phyloP scores from a whole-genome alignment of 1,284 basidiomycete genomes.

The Exsudoporus floridanus region DNA sequence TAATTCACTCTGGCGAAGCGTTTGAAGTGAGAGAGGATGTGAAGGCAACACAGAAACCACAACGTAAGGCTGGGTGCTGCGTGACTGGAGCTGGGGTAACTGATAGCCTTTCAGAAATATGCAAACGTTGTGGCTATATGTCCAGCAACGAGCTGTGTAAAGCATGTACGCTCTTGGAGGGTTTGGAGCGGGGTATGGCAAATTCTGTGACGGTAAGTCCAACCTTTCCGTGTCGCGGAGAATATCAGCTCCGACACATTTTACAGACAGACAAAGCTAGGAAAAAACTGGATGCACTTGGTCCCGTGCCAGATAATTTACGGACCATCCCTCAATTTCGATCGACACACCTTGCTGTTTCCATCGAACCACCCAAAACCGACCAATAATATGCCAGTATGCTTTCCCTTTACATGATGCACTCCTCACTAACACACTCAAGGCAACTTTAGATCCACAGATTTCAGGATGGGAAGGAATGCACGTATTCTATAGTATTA shows the following conservation, averaged over 20 bases:
- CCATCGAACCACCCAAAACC: constrained; percentile 26
- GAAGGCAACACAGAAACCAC: constrained; percentile 71
- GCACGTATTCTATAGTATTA: background rate
- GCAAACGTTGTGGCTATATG: constrained; percentile 88
- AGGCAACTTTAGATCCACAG: background rate
- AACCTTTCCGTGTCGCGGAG: background rate
- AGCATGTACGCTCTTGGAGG: constrained; percentile 87
- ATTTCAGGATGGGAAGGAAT: background rate
- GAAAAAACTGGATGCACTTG: constrained; percentile 60
- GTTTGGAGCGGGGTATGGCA: constrained; percentile 83
- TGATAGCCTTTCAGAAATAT: constrained; percentile 62
- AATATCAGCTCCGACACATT: background rate
- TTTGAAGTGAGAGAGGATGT: constrained; percentile 81
- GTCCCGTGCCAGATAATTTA: constrained; percentile 55
- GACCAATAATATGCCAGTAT: constrained; percentile 3
- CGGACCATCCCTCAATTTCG: constrained; percentile 69
- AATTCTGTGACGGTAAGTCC: constrained; percentile 62
- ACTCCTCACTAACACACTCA: background rate
- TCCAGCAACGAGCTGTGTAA: constrained; percentile 92
- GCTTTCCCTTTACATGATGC: too few species aligned
- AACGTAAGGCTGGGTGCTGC: constrained; percentile 54
- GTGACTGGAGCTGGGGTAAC: background rate
- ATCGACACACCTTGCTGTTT: constrained; percentile 32
- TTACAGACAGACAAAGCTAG: constrained; percentile 62
- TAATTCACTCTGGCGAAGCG: constrained; percentile 93